phyloP scores from a whole-genome alignment of 257 asterid species.

The Ballota nigra region DNA sequence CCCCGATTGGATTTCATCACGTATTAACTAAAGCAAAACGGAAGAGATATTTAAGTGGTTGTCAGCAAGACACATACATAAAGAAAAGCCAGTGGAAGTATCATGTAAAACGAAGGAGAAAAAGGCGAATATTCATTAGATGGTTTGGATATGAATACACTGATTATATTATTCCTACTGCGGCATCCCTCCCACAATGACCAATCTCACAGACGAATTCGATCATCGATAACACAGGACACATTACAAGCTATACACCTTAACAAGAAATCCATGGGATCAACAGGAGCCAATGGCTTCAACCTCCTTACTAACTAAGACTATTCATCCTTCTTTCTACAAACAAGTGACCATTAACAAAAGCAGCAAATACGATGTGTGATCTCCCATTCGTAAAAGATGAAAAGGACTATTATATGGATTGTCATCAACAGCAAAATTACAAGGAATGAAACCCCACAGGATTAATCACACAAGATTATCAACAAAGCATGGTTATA shows the following conservation, averaged over 20 bases:
- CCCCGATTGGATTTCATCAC: conserved; percentile 73
- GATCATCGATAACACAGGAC: not conserved
- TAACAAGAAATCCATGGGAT: not conserved
- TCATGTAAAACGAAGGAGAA: not conserved
- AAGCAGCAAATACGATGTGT: not conserved
- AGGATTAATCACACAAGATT: not conserved
- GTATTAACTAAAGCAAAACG: conserved; percentile 50
- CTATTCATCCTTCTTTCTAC: not conserved
- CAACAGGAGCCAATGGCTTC: conserved; percentile 6
- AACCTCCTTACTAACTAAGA: not conserved
- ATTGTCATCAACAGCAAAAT: not conserved
- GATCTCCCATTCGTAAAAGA: not conserved
- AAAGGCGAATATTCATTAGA: not conserved
- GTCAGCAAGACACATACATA: not conserved
- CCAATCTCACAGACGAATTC: not conserved
- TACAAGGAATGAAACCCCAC: conserved; percentile 1
- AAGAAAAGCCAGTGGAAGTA: not conserved
- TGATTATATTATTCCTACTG: not conserved
- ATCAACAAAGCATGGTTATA: not conserved
- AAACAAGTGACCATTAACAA: not conserved
- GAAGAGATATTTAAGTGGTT: conserved; percentile 17
- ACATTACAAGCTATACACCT: not conserved
- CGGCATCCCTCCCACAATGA: no score
- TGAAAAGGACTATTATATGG: not conserved
- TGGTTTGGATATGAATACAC: not conserved